These are phyloP conservation scores for Sclerotinia trifoliorum DNA, from an alignment of 2,329 filamentous ascomycete species.

Conservation along the genomic window DNA sequence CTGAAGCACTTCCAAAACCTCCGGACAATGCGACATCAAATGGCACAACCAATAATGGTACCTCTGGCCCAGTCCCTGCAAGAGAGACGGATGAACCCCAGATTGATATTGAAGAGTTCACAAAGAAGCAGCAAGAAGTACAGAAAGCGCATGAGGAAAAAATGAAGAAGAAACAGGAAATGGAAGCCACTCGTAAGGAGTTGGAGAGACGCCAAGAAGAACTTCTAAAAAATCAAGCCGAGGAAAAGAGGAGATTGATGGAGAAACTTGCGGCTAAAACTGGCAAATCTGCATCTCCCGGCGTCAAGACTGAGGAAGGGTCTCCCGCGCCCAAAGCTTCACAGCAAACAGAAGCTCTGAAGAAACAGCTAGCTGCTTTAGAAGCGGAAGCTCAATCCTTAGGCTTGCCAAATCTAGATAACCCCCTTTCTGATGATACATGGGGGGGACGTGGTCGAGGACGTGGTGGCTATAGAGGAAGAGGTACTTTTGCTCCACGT, in stretches of 20 bases:
- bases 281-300: slow-evolving; percentile 34
- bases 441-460: slow-evolving; percentile 46
- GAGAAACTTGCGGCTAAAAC: slow-evolving; percentile 61
- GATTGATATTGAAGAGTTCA: slow-evolving; percentile 69
- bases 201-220: slow-evolving; percentile 64
- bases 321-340: slow-evolving; percentile 25
- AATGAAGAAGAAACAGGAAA: slow-evolving; percentile 58
- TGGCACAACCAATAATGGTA: slow-evolving; percentile 36
- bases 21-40: slow-evolving; percentile 37
- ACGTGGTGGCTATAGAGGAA: slow-evolving; percentile 41
- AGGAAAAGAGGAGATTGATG: slow-evolving; percentile 61
- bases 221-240: slow-evolving; percentile 60
- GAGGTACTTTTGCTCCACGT: slow-evolving; percentile 38
- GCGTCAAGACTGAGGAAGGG: slow-evolving; percentile 25
- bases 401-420: slow-evolving; percentile 55
- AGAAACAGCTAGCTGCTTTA: slow-evolving; percentile 68
- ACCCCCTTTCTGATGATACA: slow-evolving; percentile 46
- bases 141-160: slow-evolving; percentile 69
- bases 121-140: slow-evolving; percentile 66
- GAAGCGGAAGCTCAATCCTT: slow-evolving; percentile 70
- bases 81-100: slow-evolving; percentile 44
- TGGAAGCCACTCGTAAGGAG: slow-evolving; percentile 61
- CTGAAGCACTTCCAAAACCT: slow-evolving; percentile 40
- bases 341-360: slow-evolving; percentile 62
- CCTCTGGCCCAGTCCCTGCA: slow-evolving; percentile 27